These are phyloP conservation scores for Corymbia citriodora DNA, from an alignment of 441 rosid genomes.

Conservation along the genomic window DNA sequence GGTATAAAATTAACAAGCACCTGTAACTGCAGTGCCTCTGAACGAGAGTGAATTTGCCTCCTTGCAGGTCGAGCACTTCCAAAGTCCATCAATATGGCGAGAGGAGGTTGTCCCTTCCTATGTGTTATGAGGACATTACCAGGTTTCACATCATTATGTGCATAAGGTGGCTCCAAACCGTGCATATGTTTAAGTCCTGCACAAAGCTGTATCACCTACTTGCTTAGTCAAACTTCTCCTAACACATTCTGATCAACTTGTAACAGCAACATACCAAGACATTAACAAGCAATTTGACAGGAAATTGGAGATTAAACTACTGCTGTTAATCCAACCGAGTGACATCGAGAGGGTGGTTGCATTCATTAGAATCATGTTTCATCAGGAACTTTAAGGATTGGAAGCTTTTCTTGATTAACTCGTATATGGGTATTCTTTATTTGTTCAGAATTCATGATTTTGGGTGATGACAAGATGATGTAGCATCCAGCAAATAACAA, in stretches of 20 bases:
- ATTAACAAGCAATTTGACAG: neutral
- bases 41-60: conserved; percentile 80
- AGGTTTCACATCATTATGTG: conserved; percentile 99
- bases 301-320: neutral
- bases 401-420: neutral
- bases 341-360: neutral
- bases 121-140: conserved; percentile 93
- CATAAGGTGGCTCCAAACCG: conserved; percentile 84
- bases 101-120: conserved; percentile 80
- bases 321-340: neutral
- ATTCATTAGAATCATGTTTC: neutral
- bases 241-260: neutral
- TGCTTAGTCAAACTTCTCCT: conserved; percentile 5
- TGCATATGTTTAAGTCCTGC: conserved; percentile 99
- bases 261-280: neutral
- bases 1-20: conserved; percentile 22
- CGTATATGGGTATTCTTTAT: neutral
- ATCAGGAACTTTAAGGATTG: neutral
- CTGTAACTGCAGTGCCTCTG: conserved; percentile 95
- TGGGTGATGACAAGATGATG: neutral
- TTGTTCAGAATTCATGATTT: neutral
- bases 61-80: conserved; percentile 92
- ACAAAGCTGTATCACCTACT: conserved; percentile 61
- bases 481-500: neutral
- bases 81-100: conserved; percentile 96